These are phyloP conservation scores for Proteromonas lacertae DNA, from an alignment of 352 stramenopile genomes.

Conservation along the genomic window DNA sequence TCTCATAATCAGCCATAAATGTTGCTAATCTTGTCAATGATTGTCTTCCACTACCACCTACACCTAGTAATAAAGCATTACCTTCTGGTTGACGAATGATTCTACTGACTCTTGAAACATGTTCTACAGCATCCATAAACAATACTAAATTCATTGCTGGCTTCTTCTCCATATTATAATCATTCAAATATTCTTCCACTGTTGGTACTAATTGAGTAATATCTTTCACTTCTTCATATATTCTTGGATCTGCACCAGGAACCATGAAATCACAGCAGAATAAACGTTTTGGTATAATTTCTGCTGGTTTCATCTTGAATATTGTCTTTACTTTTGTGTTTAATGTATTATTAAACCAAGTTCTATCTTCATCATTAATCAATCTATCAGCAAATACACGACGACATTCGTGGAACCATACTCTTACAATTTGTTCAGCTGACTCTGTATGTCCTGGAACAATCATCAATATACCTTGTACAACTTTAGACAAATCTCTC, in stretches of 20 bases:
- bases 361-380: slow-evolving; percentile 42
- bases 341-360: slow-evolving; percentile 46
- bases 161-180: slow-evolving; percentile 58
- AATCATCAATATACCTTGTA: slow-evolving; percentile 51
- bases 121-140: slow-evolving; percentile 63
- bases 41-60: slow-evolving; percentile 53
- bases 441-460: slow-evolving; percentile 22
- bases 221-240: slow-evolving; percentile 54
- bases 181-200: slow-evolving; percentile 41
- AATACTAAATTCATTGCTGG: slow-evolving; percentile 73
- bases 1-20: slow-evolving; percentile 57
- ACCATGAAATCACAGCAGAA: slow-evolving; percentile 68
- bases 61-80: slow-evolving; percentile 43
- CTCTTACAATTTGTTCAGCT: slow-evolving; percentile 25
- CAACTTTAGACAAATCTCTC: slow-evolving; percentile 58
- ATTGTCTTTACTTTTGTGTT: slow-evolving; percentile 21
- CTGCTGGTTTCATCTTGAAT: slow-evolving; percentile 29
- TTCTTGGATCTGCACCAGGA: slow-evolving; percentile 34
- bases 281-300: slow-evolving; percentile 19
- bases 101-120: slow-evolving; percentile 56
- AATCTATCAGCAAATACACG: slow-evolving; percentile 72
- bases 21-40: slow-evolving; percentile 43
- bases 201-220: slow-evolving; percentile 32
- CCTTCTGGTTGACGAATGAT: slow-evolving; percentile 51
- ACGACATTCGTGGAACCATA: slow-evolving; percentile 64